These are phyloP conservation scores for Auriscalpium microsporum DNA, from an alignment of 768 basidiomycete species.

Conservation along the genomic window DNA sequence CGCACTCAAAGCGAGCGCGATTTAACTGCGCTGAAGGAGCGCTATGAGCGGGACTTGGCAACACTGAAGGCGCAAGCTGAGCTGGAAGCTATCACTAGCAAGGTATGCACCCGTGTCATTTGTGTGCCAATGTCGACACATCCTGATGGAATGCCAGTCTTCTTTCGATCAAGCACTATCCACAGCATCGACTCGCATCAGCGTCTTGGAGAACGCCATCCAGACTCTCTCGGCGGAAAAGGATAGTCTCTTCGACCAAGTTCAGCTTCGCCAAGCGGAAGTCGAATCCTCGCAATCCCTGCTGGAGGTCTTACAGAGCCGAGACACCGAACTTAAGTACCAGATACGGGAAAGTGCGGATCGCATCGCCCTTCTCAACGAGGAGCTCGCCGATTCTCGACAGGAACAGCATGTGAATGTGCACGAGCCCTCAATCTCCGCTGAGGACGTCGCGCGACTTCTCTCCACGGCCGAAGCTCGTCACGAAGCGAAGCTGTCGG, in stretches of 20 bases:
- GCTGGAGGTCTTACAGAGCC: conserved; percentile 64
- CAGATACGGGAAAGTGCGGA: conserved; percentile 78
- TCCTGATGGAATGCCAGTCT: conserved; percentile 36
- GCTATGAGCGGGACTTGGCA: conserved; percentile 65
- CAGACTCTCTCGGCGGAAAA: conserved; percentile 66
- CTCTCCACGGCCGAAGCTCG: conserved; percentile 67
- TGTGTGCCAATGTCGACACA: not conserved
- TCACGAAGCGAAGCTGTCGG: conserved; percentile 68
- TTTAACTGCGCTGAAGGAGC: conserved; percentile 46
- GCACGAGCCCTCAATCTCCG: conserved; percentile 38
- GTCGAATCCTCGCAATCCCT: conserved; percentile 75
- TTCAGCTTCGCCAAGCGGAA: conserved; percentile 86
- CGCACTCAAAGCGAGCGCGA: conserved; percentile 70
- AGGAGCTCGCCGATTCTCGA: conserved; percentile 59
- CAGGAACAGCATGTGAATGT: conserved; percentile 44
- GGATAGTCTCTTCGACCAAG: conserved; percentile 72
- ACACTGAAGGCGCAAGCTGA: conserved; percentile 66
- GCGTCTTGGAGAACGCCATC: conserved; percentile 63
- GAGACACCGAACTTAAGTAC: conserved; percentile 78
- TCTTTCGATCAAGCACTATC: conserved; percentile 61
- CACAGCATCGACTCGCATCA: conserved; percentile 51
- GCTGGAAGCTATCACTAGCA: conserved; percentile 61
- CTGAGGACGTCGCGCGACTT: conserved; percentile 62
- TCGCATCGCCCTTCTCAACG: conserved; percentile 57
- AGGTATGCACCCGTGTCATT: conserved; percentile 38